Evolutionary conservation across 225 moss, liverwort and hornwort species (phyloP), one percentile per base, ranked within the genome.

Genomic region (Climacium dendroides): DNA sequence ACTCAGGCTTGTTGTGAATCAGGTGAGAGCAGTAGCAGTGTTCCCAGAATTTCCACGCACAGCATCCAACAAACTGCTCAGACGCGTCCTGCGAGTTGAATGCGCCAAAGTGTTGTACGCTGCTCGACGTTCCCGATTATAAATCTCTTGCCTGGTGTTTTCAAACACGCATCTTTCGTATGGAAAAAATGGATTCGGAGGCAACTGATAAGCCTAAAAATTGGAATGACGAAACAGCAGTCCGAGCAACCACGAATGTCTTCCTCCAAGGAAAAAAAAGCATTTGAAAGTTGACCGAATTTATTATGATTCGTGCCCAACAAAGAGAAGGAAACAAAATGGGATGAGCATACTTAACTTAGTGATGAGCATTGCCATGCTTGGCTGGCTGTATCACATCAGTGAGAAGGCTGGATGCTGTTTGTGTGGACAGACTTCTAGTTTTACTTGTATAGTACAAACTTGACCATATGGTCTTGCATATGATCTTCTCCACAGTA

Each of bases 51-150:
- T 98, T 74, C 97, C 97, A 35, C 92, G 98, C 43, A 97, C 97
- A 58, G 93, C 96, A 80, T 96, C 98, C 2, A 97, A 97, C 92
- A 98, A 98, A 87, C 89, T 98, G 86, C 89, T 98, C 57, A 89
- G 97, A 78, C 94, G 97, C 60, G 92, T 96, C 19, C 82, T 97
- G 76, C 88, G 96, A 57, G 86, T 88, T n/a, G 93, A 97, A 79
- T 93, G 97, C 81, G 62, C 87, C 47, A 87, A 93, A 71, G 89
- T 80, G 45, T 58, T 93, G 74, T 86, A 88, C 50, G 78, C 89
- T 77, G 26, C 88, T 60, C 89, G 45, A 75, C 93, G 81, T 15
- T 92, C 93, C 53, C 82, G 93, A 72, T 83, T 94, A 54, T 94
- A 82, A 81, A 77, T 41, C 9, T 20, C 69, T 78, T 77, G 29